Conservation (phyloP, 208 protist genomes). For the Trypanosoma melophagium region DNA sequence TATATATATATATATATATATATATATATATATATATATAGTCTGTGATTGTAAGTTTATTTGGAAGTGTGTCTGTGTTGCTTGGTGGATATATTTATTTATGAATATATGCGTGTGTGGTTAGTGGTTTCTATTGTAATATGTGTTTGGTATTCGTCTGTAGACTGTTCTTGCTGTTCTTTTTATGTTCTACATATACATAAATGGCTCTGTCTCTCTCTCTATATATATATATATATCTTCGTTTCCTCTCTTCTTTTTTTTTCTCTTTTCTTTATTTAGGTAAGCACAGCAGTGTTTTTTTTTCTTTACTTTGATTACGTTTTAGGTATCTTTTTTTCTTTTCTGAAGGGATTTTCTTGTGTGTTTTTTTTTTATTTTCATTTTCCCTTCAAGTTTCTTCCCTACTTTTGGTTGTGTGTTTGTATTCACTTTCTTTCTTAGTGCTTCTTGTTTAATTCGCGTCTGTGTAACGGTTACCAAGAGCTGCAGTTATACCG, state of each 20-base stretch:
- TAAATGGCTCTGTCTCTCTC: not conserved
- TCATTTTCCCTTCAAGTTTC: not conserved
- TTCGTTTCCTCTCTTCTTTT: not conserved
- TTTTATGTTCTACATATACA: not conserved
- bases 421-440: not conserved
- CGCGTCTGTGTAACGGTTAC: no score
- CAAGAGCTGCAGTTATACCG: no score
- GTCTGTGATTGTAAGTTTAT: not conserved
- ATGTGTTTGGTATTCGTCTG: not conserved
- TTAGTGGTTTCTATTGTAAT: not conserved
- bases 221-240: not conserved
- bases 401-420: not conserved
- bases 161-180: not conserved
- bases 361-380: no score
- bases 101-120: not conserved
- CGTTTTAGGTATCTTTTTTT: no score
- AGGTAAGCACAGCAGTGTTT: no score
- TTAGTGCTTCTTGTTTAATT: not conserved
- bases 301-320: no score
- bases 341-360: no score
- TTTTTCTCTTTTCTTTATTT: not conserved
- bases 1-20: conserved; percentile 4
- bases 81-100: not conserved
- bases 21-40: conserved; percentile 2
- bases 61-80: not conserved